These are phyloP conservation scores for Dendrocalamus latiflorus DNA, from an alignment of 202 grass and related monocot genomes.

Conservation along the genomic window DNA sequence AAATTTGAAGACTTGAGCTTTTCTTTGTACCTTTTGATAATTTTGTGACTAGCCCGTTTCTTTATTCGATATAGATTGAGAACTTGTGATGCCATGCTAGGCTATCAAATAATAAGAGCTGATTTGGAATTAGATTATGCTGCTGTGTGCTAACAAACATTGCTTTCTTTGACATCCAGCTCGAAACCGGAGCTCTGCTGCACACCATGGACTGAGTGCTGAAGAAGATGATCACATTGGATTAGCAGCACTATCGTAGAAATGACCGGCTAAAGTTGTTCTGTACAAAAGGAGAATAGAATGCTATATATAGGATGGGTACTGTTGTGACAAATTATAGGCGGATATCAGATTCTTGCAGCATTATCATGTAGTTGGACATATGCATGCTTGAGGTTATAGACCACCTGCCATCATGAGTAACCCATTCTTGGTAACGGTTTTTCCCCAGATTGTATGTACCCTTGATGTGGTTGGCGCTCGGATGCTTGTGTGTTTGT, in stretches of 20 bases:
- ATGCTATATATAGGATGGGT: background rate
- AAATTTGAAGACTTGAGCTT: background rate
- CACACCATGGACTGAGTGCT: slow-evolving; percentile 42
- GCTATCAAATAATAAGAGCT: background rate
- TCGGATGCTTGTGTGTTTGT: background rate
- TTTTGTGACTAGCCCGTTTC: background rate
- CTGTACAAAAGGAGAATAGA: slow-evolving; percentile 32
- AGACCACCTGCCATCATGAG: background rate
- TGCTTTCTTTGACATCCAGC: slow-evolving; percentile 41
- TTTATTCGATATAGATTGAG: slow-evolving; percentile 10
- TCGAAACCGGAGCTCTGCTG: slow-evolving; percentile 45
- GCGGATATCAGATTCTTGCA: background rate
- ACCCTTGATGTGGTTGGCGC: background rate
- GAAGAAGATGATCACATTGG: slow-evolving; percentile 81
- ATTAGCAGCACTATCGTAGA: slow-evolving; percentile 67
- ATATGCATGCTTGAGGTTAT: background rate
- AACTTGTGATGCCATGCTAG: background rate
- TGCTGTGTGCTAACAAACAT: background rate
- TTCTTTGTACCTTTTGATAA: background rate
- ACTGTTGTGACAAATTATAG: background rate
- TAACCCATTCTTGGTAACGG: background rate
- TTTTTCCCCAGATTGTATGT: background rate
- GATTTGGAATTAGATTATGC: background rate
- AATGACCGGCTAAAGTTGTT: slow-evolving; percentile 8
- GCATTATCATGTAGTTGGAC: slow-evolving; percentile 3